A percentile compares a stretch with the other conserved stretches of the same genome.
Conservation (phyloP, 106 monocot species). For the Dactylorhiza incarnata region DNA sequence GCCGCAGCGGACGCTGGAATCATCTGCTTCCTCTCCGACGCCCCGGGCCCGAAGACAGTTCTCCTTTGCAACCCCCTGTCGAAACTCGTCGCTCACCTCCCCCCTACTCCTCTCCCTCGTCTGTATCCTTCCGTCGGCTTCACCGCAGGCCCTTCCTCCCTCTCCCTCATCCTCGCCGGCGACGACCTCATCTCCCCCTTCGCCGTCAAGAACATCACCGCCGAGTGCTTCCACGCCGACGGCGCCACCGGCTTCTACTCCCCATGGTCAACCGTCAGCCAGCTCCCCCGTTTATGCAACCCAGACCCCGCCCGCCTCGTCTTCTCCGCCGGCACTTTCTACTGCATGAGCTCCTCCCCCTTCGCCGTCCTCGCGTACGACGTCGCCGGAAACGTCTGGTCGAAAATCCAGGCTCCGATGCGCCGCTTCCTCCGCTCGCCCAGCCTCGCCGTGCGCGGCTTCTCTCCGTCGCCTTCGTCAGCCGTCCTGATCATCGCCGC, state of each 20-base stretch:
- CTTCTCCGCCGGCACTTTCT: conserved; percentile 49
- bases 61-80: conserved; percentile 64
- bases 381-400: conserved; percentile 40
- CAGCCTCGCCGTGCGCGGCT: conserved; percentile 26
- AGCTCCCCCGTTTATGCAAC: conserved; percentile 63
- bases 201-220: conserved; percentile 88
- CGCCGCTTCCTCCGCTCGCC: conserved; percentile 70
- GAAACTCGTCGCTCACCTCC: conserved; percentile 30
- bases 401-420: conserved; percentile 84
- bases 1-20: conserved; percentile 45
- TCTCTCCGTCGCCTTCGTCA: conserved; percentile 14
- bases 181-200: conserved; percentile 90
- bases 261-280: conserved; percentile 46
- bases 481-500: conserved; percentile 41
- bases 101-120: conserved; percentile 27
- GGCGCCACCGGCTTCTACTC: conserved; percentile 53
- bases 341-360: conserved; percentile 80
- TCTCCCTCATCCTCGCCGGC: conserved; percentile 63
- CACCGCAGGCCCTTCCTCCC: conserved; percentile 30
- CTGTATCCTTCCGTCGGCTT: conserved; percentile 74
- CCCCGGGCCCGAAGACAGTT: conserved; percentile 29
- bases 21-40: conserved; percentile 33
- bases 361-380: conserved; percentile 64
- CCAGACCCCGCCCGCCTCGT: conserved; percentile 58
- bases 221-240: conserved; percentile 61